Percentiles rank a stretch among this genome's conserved stretches.
Evolutionary conservation across 2,329 filamentous ascomycete species (phyloP).

Genomic region (Trichoderma arundinaceum): DNA sequence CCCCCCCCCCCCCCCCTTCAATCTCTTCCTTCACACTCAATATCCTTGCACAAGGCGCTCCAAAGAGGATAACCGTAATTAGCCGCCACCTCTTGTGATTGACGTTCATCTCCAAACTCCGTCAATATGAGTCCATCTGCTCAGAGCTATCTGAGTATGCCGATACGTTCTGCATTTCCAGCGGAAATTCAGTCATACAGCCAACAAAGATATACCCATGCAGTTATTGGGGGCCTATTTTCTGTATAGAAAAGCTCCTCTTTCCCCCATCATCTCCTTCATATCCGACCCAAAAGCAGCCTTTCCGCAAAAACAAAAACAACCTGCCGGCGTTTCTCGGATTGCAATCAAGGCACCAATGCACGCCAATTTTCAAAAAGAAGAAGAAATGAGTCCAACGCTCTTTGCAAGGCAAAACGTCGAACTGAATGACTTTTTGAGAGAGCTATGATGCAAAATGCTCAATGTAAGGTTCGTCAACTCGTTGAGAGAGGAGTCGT

Average conservation of each 20-base stretch:
- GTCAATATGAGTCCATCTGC: not conserved
- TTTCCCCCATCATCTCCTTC: not conserved
- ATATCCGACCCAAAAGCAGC: conserved; percentile 12
- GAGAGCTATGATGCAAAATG: conserved; percentile 34
- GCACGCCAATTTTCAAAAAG: conserved; percentile 23
- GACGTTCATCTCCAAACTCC: not conserved
- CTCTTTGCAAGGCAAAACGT: conserved; percentile 22
- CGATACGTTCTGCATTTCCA: not conserved
- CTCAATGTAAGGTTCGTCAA: conserved; percentile 33
- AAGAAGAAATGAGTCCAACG: conserved; percentile 2
- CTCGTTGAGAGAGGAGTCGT: conserved; percentile 34
- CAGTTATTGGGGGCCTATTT: not conserved
- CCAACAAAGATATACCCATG: not conserved
- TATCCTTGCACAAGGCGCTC: not conserved
- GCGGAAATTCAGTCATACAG: not conserved
- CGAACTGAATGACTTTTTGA: conserved; percentile 31
- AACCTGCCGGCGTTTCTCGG: conserved; percentile 8
- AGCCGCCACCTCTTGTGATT: not conserved
- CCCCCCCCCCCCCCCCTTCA: not conserved
- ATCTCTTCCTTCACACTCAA: not conserved
- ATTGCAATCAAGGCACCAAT: conserved; percentile 23
- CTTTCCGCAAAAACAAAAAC: conserved; percentile 22
- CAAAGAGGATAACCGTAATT: not conserved
- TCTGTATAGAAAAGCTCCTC: not conserved
- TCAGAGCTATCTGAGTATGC: not conserved